Evolutionary conservation across 2,329 filamentous ascomycete genomes (phyloP).

Genomic region (Curvularia eragrostidis): DNA sequence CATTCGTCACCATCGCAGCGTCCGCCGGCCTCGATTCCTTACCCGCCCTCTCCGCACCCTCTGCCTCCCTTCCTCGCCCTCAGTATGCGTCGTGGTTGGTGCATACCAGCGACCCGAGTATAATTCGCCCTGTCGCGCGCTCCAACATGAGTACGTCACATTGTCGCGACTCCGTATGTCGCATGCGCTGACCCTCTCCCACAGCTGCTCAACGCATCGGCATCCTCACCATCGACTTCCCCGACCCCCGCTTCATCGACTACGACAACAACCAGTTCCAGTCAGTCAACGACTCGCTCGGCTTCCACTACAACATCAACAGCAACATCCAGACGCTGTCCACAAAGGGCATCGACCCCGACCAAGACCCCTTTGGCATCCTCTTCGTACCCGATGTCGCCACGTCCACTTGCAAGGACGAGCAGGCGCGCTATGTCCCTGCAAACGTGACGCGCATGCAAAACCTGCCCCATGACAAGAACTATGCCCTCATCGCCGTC

Average conservation of each 20-base stretch:
- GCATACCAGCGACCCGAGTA: constrained; percentile 16
- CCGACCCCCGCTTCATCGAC: constrained; percentile 39
- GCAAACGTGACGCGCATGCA: constrained; percentile 73
- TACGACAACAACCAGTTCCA: constrained; percentile 42
- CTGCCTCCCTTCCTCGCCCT: background rate
- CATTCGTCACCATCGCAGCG: constrained; percentile 6
- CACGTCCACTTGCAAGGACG: constrained; percentile 67
- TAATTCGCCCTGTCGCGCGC: constrained; percentile 19
- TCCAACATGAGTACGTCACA: constrained; percentile 51
- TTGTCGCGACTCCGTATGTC: constrained; percentile 3
- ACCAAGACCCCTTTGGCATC: constrained; percentile 74
- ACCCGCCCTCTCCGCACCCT: background rate
- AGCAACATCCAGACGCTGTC: constrained; percentile 78
- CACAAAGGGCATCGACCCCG: constrained; percentile 66
- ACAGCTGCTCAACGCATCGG: constrained; percentile 46
- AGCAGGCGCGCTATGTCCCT: constrained; percentile 72
- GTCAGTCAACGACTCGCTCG: constrained; percentile 39
- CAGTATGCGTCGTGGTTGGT: constrained; percentile 28
- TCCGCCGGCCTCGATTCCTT: background rate
- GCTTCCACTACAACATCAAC: constrained; percentile 49
- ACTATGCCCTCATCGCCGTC: constrained; percentile 79
- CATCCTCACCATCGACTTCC: constrained; percentile 48
- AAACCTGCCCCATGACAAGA: constrained; percentile 68
- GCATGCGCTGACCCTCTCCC: constrained; percentile 10
- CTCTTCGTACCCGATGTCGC: constrained; percentile 81